Conservation (phyloP, 2,329 filamentous ascomycete species). For the Cryphonectria parasitica region DNA sequence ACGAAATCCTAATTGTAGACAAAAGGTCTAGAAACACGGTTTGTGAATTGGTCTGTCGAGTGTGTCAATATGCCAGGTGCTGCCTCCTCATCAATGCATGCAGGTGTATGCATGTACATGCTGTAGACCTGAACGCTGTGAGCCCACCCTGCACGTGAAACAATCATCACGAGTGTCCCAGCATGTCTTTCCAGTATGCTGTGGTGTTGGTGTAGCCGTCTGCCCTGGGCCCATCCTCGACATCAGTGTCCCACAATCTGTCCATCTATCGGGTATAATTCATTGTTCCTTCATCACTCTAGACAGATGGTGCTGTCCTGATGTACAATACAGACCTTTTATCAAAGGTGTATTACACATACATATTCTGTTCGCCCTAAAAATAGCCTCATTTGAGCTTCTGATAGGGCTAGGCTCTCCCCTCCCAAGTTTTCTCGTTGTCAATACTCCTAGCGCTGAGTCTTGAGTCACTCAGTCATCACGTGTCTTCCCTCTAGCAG, state of each 20-base stretch:
- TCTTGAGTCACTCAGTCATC: conserved; percentile 39
- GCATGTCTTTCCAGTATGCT: background rate
- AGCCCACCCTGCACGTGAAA: background rate
- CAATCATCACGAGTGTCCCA: background rate
- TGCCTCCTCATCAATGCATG: background rate
- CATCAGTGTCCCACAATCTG: background rate
- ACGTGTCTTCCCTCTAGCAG: conserved; percentile 43
- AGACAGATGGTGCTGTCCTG: background rate
- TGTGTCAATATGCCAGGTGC: background rate
- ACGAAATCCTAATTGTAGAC: background rate
- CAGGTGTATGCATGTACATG: background rate
- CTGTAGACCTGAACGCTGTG: background rate
- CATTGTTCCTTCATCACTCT: background rate
- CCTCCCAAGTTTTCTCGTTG: background rate
- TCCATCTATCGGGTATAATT: conserved; percentile 1
- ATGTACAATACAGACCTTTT: background rate
- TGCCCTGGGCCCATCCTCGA: background rate
- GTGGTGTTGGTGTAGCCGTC: background rate
- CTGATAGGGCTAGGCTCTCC: background rate
- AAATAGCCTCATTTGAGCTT: background rate
- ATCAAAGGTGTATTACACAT: background rate
- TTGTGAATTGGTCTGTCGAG: background rate
- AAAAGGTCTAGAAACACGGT: background rate
- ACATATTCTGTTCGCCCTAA: background rate
- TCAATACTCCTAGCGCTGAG: background rate